Evolutionary conservation across 345 rosid genomes (phyloP), one percentile per base, ranked within the genome.

Genomic region (Acer saccharum): DNA sequence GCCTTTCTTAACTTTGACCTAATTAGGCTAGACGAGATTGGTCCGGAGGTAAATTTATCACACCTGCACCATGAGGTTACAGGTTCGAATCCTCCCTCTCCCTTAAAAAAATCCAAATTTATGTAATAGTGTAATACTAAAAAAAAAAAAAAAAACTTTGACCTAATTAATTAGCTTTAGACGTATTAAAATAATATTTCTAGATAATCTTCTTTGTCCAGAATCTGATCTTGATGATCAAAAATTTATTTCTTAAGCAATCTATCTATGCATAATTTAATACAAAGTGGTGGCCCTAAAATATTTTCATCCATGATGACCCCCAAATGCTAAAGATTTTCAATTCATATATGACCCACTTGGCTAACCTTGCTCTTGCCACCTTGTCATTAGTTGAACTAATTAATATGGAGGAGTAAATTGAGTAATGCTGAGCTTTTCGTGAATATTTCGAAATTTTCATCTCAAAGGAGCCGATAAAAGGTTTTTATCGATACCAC

Each of bases 201-300:
- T 50, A 46, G 46, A 63, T 74, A 74, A 74, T 17, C 77, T 44
- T 46, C 29, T 63, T 63, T 74, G 35, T 17, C 14, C 46, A 18
- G 77, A 74, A 17, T 48, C 69, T 13, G 69, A 63, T 63, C 61
- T 46, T 63, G 58, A 63, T 46, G 25, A 63, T 74, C 25, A 46
- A 17, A 23, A 46, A 64, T 16, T 44, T 39, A 32, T 73, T 43
- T 44, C 69, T 14, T 44, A 44, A 44, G 69, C 60, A 9, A 74
- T 25, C 60, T 62, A 2, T 44, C 4, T 4, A 32, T 32, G 13
- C 21, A 54, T 46, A 63, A 29, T 44, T 74, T 63, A 74, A 44
- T 62, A 27, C 46, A 17, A 63, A 74, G 69, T 74, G 69, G 77
- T 63, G 68, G 57, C 76, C 44, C 23, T 44, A 63, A 61, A 63